phyloP scores from a whole-genome alignment of 495 filamentous ascomycete species.

The Podospora pseudocomata region DNA sequence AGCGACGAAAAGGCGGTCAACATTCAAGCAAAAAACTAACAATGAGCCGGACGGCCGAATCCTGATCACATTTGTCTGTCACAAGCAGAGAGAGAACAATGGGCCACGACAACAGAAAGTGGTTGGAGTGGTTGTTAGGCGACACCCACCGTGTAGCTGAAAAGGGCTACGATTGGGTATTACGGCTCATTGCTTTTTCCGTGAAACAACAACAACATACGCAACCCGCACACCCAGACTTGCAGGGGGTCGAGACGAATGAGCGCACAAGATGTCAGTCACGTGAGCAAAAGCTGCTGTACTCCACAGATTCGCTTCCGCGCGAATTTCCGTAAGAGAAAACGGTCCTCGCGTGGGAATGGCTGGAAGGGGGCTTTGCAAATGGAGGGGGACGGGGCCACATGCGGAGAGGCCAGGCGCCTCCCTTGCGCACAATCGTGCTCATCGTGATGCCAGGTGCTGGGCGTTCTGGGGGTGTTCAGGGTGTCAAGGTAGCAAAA shows the following conservation, averaged over 20 bases:
- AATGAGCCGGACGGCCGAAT: not conserved
- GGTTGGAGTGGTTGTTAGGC: not conserved
- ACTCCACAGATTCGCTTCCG: slow-evolving; percentile 29
- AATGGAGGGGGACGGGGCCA: not conserved
- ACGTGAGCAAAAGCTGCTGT: slow-evolving; percentile 27
- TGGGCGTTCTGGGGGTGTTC: not conserved
- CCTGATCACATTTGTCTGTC: not conserved
- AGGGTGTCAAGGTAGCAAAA: too few species aligned
- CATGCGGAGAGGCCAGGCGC: not conserved
- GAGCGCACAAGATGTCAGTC: slow-evolving; percentile 22
- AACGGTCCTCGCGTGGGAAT: not conserved
- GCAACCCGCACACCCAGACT: not conserved
- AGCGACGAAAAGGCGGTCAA: slow-evolving; percentile 19
- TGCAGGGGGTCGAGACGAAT: slow-evolving; percentile 19
- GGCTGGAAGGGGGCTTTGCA: not conserved
- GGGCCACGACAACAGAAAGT: not conserved
- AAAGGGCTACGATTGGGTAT: not conserved
- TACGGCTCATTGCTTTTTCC: not conserved
- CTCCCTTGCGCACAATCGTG: not conserved
- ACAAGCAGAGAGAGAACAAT: not conserved
- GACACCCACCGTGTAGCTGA: not conserved
- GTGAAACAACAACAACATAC: not conserved
- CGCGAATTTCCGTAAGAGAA: slow-evolving; percentile 21
- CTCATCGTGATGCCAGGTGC: not conserved
- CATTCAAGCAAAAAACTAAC: not conserved